A percentile compares a stretch with the other conserved stretches of the same genome.
Conservation (phyloP, 768 basidiomycete species). For the Boletus eberwhitei region DNA sequence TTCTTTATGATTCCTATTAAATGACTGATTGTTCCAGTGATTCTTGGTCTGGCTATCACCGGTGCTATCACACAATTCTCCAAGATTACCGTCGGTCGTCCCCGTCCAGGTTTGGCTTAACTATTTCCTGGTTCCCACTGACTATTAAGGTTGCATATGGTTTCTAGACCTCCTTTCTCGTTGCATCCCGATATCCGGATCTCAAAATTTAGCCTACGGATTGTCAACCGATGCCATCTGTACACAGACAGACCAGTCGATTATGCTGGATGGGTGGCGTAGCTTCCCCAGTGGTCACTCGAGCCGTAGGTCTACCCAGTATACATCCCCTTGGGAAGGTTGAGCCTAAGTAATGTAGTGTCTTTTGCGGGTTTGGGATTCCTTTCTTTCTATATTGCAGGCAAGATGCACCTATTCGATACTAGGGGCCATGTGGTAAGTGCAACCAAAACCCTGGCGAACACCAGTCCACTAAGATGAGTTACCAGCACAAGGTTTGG, state of each 20-base stretch:
- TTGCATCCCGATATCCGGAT: constrained; percentile 65
- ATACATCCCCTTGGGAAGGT: background rate
- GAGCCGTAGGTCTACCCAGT: constrained; percentile 52
- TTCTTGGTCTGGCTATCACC: constrained; percentile 71
- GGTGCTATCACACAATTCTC: constrained; percentile 80
- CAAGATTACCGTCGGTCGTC: constrained; percentile 87
- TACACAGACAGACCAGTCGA: constrained; percentile 56
- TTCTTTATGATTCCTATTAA: constrained; percentile 25
- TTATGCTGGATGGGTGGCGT: constrained; percentile 80
- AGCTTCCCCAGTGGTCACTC: constrained; percentile 94
- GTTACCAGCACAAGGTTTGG: constrained; percentile 73
- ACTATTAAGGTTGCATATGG: background rate
- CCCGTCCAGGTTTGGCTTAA: constrained; percentile 64
- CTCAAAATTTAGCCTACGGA: constrained; percentile 67
- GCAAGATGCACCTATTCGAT: constrained; percentile 91
- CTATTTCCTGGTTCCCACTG: background rate
- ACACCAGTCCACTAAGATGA: background rate
- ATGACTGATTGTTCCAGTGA: constrained; percentile 40
- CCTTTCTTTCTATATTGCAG: constrained; percentile 83
- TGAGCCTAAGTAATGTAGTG: constrained; percentile 42
- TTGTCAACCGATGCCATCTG: constrained; percentile 77
- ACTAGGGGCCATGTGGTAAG: constrained; percentile 66
- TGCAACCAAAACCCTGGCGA: background rate
- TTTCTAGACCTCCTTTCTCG: constrained; percentile 30
- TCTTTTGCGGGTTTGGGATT: constrained; percentile 93